Evolutionary conservation across 371 early-diverging fungal genomes (phyloP).

Genomic region (Nematocida sp.): DNA sequence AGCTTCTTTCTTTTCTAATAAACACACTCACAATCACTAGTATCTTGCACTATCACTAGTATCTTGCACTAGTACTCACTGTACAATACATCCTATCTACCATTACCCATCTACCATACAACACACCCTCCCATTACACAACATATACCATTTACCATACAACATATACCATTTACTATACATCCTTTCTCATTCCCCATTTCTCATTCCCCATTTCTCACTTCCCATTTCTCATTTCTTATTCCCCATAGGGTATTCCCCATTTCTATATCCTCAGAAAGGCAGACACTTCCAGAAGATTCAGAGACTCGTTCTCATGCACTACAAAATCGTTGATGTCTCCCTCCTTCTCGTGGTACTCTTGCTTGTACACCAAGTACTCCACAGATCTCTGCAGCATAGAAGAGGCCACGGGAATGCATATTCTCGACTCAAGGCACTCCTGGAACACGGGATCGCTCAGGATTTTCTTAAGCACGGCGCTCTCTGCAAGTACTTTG

Average conservation of each 20-base stretch:
- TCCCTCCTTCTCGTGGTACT: conserved; percentile 3
- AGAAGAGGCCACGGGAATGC: conserved; percentile 53
- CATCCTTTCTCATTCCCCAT: too few species aligned
- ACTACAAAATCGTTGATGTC: conserved; percentile 58
- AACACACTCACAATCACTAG: too few species aligned
- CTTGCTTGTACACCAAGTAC: conserved; percentile 55
- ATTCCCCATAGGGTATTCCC: too few species aligned
- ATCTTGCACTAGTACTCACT: too few species aligned
- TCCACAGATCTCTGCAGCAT: conserved; percentile 58
- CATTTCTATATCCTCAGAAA: conserved; percentile 58
- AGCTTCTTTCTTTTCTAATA: too few species aligned
- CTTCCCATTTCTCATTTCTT: too few species aligned
- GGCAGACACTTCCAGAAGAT: conserved; percentile 62
- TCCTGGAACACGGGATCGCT: conserved; percentile 41
- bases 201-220: too few species aligned
- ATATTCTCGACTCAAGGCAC: conserved; percentile 3
- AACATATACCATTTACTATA: neutral
- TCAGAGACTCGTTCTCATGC: conserved; percentile 58
- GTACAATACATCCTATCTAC: too few species aligned
- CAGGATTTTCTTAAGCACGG: conserved; percentile 6
- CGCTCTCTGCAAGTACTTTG: conserved; percentile 7
- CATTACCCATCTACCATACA: neutral
- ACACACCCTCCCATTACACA: neutral
- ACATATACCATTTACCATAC: neutral
- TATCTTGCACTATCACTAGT: too few species aligned